A percentile compares a stretch with the other conserved stretches of the same genome.
phyloP scores from a whole-genome alignment of 2,329 filamentous ascomycete genomes.

The Pseudohalonectria lignicola region DNA sequence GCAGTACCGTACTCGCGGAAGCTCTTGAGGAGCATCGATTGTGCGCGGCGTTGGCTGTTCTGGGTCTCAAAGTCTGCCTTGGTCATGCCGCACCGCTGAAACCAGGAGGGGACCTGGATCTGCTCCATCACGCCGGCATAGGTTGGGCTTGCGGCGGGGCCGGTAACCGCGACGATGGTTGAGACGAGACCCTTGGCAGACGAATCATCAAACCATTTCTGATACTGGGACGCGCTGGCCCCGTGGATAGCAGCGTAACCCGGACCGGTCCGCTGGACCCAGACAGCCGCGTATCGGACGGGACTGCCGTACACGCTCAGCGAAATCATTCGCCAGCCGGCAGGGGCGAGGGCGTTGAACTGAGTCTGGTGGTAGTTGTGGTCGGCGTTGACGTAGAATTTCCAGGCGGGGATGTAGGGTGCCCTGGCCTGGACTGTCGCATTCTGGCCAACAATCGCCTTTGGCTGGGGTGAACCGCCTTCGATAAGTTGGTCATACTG shows the following conservation, averaged over 20 bases:
- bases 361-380: not conserved
- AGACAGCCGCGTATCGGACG: slow-evolving; percentile 2
- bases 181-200: not conserved
- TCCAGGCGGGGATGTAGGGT: not conserved
- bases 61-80: not conserved
- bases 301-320: slow-evolving; percentile 1
- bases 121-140: not conserved
- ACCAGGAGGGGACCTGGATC: not conserved
- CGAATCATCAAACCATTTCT: not conserved
- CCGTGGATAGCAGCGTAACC: not conserved
- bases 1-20: slow-evolving; percentile 1
- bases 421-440: not conserved
- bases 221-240: not conserved
- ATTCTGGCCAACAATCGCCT: not conserved
- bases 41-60: not conserved
- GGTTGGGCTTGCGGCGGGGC: not conserved
- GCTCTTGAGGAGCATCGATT: not conserved
- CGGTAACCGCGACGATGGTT: not conserved
- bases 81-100: not conserved
- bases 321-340: slow-evolving; percentile 14
- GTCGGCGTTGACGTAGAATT: not conserved
- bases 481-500: not conserved
- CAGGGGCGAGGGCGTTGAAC: not conserved
- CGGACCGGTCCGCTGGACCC: slow-evolving; percentile 2
- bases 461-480: not conserved